phyloP scores from a whole-genome alignment of 2,329 filamentous ascomycete genomes.

The Claviceps quebecensis region DNA sequence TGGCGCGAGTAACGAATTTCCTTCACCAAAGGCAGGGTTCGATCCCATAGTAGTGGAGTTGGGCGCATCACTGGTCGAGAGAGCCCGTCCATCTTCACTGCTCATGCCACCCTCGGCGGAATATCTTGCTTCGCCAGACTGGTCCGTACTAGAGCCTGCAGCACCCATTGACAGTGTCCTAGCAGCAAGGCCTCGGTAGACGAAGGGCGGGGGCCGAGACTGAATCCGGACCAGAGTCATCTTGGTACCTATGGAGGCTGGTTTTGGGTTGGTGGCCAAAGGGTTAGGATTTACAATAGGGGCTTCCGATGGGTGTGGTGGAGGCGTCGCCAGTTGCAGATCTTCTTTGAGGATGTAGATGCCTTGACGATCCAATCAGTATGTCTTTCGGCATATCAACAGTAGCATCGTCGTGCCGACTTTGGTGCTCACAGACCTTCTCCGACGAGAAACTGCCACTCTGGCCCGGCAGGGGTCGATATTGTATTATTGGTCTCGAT shows the following conservation, averaged over 20 bases:
- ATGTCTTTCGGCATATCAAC: conserved; percentile 1
- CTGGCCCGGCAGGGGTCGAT: conserved; percentile 62
- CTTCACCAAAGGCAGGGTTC: conserved; percentile 68
- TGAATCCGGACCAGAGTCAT: conserved; percentile 65
- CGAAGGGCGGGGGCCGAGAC: conserved; percentile 40
- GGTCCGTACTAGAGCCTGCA: conserved; percentile 40
- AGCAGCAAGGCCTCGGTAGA: conserved; percentile 40
- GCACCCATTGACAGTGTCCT: conserved; percentile 32
- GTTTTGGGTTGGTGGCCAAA: conserved; percentile 68
- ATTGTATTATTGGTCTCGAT: conserved; percentile 92
- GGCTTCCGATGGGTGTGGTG: conserved; percentile 87
- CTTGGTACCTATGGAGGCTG: conserved; percentile 75
- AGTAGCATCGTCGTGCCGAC: background rate
- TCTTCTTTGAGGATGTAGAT: conserved; percentile 87
- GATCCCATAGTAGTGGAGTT: conserved; percentile 27
- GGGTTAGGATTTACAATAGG: conserved; percentile 81
- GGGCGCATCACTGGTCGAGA: conserved; percentile 37
- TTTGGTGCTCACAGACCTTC: conserved; percentile 47
- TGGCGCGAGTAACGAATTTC: conserved; percentile 58
- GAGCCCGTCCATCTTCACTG: conserved; percentile 41
- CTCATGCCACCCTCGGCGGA: conserved; percentile 46
- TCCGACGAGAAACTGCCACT: conserved; percentile 82
- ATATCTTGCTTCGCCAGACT: conserved; percentile 43
- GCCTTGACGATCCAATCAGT: conserved; percentile 34
- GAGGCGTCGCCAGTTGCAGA: conserved; percentile 81